These are phyloP conservation scores for Scedosporium apiospermum DNA, from an alignment of 2,329 filamentous ascomycete species.

Conservation along the genomic window DNA sequence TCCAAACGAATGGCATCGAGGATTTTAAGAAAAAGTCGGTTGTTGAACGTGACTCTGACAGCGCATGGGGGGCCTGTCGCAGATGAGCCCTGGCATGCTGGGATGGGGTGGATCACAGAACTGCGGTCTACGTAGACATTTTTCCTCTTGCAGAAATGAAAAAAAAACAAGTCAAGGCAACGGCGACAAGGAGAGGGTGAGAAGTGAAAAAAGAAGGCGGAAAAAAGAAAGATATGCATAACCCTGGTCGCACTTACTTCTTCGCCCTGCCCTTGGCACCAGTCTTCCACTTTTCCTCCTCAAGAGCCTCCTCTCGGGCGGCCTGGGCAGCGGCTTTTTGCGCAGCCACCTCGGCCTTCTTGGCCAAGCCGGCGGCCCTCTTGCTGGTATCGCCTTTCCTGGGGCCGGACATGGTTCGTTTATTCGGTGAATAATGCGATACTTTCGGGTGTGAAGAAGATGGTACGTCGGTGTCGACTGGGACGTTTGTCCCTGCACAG, in stretches of 20 bases:
- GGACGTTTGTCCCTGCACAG: background rate
- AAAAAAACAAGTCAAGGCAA: background rate
- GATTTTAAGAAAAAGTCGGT: background rate
- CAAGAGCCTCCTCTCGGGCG: slow-evolving; percentile 53
- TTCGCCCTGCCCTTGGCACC: slow-evolving; percentile 78
- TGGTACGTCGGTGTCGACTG: background rate
- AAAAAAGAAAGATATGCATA: background rate
- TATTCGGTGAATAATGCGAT: background rate
- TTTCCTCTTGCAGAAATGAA: background rate
- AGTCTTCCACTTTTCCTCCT: slow-evolving; percentile 73
- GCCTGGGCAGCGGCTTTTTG: slow-evolving; percentile 66
- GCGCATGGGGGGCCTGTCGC: background rate
- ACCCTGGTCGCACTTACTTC: slow-evolving; percentile 52
- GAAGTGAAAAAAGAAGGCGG: background rate
- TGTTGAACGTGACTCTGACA: background rate
- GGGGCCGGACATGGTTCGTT: slow-evolving; percentile 56
- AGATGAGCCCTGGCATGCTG: background rate
- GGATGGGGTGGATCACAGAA: background rate
- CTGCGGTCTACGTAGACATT: background rate
- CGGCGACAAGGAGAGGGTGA: background rate
- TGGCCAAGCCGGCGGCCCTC: slow-evolving; percentile 80
- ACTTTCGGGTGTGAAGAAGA: background rate
- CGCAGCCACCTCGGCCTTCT: slow-evolving; percentile 83
- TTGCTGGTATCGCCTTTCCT: slow-evolving; percentile 74
- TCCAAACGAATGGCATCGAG: background rate